Evolutionary conservation across 2,329 filamentous ascomycete species (phyloP).

Genomic region (Scedosporium dehoogii): DNA sequence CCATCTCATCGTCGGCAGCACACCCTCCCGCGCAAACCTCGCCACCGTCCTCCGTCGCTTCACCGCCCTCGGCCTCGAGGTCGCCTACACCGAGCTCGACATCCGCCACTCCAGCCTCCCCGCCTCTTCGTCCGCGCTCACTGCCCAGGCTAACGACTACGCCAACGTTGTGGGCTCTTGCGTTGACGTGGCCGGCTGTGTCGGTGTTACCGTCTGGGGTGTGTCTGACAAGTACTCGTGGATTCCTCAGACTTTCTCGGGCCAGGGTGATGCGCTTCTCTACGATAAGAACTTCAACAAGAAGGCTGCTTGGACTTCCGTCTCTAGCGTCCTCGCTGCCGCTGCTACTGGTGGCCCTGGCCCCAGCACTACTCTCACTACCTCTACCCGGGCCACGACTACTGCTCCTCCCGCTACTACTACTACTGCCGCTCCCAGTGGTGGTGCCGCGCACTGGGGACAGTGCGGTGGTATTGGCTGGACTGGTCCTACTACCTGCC

Average conservation of each 20-base stretch:
- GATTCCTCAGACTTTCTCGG: conserved; percentile 6
- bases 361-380: background rate
- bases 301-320: conserved; percentile 15
- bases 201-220: conserved; percentile 48
- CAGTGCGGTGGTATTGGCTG: conserved; percentile 28
- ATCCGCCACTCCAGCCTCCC: conserved; percentile 27
- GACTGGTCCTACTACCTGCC: conserved; percentile 25
- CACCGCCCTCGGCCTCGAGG: conserved; percentile 42
- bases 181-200: conserved; percentile 45
- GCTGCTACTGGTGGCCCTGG: conserved; percentile 12
- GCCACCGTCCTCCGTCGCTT: conserved; percentile 41
- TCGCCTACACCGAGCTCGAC: conserved; percentile 59
- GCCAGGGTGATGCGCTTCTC: background rate
- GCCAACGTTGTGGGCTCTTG: conserved; percentile 47
- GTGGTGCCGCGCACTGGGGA: conserved; percentile 18
- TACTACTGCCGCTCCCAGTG: conserved; percentile 15
- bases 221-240: conserved; percentile 7
- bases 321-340: conserved; percentile 23
- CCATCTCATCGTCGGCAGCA: conserved; percentile 38
- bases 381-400: conserved; percentile 2
- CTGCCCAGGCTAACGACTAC: conserved; percentile 47
- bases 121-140: background rate
- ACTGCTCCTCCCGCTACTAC: background rate
- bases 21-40: conserved; percentile 22
- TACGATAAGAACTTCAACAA: background rate